Base-by-base conservation (phyloP, 495 filamentous ascomycete species). In the Paragyromitra xinjiangensis region DNA sequence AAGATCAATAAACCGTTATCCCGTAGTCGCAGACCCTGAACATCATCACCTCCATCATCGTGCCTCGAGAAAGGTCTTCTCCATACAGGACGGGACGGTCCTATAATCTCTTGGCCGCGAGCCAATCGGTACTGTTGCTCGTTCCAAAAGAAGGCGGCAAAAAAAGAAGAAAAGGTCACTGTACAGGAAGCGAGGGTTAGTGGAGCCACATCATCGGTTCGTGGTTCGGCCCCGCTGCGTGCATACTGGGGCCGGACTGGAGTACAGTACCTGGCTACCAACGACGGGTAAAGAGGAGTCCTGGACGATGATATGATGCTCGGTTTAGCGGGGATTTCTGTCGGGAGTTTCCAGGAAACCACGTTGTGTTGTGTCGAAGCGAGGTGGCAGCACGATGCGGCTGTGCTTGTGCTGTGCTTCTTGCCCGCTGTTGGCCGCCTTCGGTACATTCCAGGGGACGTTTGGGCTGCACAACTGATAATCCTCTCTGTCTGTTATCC, bases 191-290 rank as follows among this genome's bases (percentile, higher is more conserved):
- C 26, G 61, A 45, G 70, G 2, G 7, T 61, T 73, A 77, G 69
- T 77, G 74, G 74, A 77, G 74, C 74, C 74, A 77, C 74, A 73
- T 77, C 69, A 77, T 73, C 74, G 73, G 56, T 62, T 55, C 34
- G 69, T 42, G 59, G 69, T 55, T 51, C 69, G 34, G 50, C 51
- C 59, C 58, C 61, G 61, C 73, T 59, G 69, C 61, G 29, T 29
- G 16, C 19, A 70, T 53, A 26, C 42, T 3, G 24, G 26, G 53
- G 44, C 50, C 22, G 37, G 51, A 59, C 66, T 69, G 59, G 59
- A 63, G 34, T 42, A 40, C 59, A 63, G 34, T 42, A 40, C 59
- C 59, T 44, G 39, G 39, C 66, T 69, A 39, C 56, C 42, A 71
- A 63, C 56, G 6, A 29, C 42, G 68, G 56, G 26, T 62, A 71